Evolutionary conservation across 352 stramenopile genomes (phyloP).

Genomic region (Globisporangium okanoganense): DNA sequence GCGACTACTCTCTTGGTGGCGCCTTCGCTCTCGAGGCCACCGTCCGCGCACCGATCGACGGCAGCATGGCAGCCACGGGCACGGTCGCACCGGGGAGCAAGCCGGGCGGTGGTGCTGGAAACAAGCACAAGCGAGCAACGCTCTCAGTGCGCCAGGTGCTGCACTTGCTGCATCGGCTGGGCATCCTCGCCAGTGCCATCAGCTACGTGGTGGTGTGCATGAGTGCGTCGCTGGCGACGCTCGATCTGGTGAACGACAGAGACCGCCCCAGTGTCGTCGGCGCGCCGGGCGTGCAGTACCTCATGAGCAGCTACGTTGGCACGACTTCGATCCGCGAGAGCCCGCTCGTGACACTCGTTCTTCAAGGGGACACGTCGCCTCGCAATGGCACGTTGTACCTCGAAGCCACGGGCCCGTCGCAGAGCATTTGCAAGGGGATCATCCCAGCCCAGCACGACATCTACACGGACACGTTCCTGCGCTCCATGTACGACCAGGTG

Average conservation of each 20-base stretch:
- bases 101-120: too few species aligned
- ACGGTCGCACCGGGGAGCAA: too few species aligned
- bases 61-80: too few species aligned
- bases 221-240: neutral
- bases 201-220: neutral
- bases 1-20: too few species aligned
- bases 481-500: constrained; percentile 19
- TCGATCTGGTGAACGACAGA: constrained; percentile 4
- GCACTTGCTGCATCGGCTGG: constrained; percentile 1
- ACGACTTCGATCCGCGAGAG: constrained; percentile 26
- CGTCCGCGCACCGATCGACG: too few species aligned
- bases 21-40: too few species aligned
- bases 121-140: neutral
- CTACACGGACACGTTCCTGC: constrained; percentile 36
- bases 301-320: constrained; percentile 31
- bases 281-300: constrained; percentile 10
- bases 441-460: constrained; percentile 7
- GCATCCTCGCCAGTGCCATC: neutral
- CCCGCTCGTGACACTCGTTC: constrained; percentile 19
- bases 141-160: neutral
- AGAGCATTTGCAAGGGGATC: constrained; percentile 2
- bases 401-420: constrained; percentile 17
- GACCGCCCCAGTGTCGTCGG: constrained; percentile 16
- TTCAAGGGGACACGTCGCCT: constrained; percentile 27
- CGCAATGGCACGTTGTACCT: constrained; percentile 34